phyloP scores from a whole-genome alignment of 2,329 filamentous ascomycete species.

The Chalara sp. region DNA sequence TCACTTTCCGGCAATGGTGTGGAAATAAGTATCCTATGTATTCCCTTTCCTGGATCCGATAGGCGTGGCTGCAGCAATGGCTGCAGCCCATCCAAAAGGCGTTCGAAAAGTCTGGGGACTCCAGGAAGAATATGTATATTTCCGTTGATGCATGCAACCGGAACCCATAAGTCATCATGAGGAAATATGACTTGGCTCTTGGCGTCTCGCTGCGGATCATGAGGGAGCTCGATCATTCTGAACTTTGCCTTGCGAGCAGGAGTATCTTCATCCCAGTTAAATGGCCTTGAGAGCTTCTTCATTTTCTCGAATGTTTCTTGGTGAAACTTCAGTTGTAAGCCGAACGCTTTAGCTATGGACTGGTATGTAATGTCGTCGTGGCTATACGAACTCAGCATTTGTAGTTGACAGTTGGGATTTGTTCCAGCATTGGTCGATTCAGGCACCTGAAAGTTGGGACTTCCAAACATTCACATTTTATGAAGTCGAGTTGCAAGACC shows the following conservation, averaged over 20 bases:
- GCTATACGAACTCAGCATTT: constrained; percentile 34
- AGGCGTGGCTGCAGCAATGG: constrained; percentile 64
- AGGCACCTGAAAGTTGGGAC: no score
- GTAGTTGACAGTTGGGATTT: no score
- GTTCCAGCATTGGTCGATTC: no score
- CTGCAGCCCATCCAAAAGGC: constrained; percentile 70
- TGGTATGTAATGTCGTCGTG: constrained; percentile 98
- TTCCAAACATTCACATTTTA: no score
- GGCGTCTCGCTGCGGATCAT: constrained; percentile 57
- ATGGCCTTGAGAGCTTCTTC: constrained; percentile 73
- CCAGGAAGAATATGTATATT: constrained; percentile 93
- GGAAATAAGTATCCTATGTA: constrained; percentile 71
- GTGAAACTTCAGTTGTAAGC: constrained; percentile 69
- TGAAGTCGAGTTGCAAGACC: no score
- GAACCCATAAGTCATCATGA: constrained; percentile 81
- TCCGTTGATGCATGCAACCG: constrained; percentile 79
- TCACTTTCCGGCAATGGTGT: constrained; percentile 84
- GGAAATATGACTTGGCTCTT: constrained; percentile 74
- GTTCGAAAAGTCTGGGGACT: constrained; percentile 76
- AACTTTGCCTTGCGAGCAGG: constrained; percentile 73
- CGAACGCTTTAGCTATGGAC: constrained; percentile 86
- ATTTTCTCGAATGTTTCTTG: constrained; percentile 72
- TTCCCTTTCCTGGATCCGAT: constrained; percentile 73
- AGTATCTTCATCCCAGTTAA: constrained; percentile 80
- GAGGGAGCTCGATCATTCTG: constrained; percentile 84